A percentile compares a stretch with the other conserved stretches of the same genome.
These are phyloP conservation scores for Diaporthe batatas DNA, from an alignment of 2,329 filamentous ascomycete species.

Conservation along the genomic window DNA sequence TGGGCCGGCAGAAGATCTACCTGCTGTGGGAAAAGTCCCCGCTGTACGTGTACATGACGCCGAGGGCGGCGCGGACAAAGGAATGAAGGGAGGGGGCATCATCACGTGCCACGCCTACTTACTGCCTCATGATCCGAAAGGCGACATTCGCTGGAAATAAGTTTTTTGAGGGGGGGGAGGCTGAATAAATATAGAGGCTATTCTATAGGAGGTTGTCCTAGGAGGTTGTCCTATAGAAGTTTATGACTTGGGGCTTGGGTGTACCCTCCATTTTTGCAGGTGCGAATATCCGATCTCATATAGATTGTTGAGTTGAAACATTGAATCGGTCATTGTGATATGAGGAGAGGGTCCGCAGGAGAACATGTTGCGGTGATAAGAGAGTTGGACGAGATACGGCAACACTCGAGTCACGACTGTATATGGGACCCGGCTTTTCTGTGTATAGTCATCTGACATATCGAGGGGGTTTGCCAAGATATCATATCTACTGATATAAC, in stretches of 20 bases:
- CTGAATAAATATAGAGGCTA: too few relatives aligned
- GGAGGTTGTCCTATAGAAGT: too few relatives aligned
- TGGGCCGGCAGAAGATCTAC: slow-evolving; percentile 47
- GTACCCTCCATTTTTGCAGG: too few relatives aligned
- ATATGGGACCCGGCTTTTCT: neutral
- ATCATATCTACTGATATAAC: neutral
- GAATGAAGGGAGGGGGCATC: neutral
- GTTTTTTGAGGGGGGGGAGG: neutral
- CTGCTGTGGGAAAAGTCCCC: slow-evolving; percentile 49
- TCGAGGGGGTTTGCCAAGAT: neutral
- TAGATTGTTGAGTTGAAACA: neutral
- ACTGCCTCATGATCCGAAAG: neutral
- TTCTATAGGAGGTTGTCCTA: too few relatives aligned
- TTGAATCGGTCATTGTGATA: neutral
- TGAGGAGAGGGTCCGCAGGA: neutral
- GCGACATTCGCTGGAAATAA: too few relatives aligned
- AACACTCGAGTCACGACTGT: neutral
- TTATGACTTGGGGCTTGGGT: too few relatives aligned
- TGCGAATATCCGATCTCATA: too few relatives aligned
- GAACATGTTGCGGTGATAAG: neutral
- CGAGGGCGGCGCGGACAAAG: slow-evolving; percentile 17
- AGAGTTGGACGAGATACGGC: neutral
- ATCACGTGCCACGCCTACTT: neutral
- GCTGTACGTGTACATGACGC: slow-evolving; percentile 47
- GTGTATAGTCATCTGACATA: neutral